These are phyloP conservation scores for Neonectria magnoliae DNA, from an alignment of 2,329 filamentous ascomycete genomes.

Conservation along the genomic window DNA sequence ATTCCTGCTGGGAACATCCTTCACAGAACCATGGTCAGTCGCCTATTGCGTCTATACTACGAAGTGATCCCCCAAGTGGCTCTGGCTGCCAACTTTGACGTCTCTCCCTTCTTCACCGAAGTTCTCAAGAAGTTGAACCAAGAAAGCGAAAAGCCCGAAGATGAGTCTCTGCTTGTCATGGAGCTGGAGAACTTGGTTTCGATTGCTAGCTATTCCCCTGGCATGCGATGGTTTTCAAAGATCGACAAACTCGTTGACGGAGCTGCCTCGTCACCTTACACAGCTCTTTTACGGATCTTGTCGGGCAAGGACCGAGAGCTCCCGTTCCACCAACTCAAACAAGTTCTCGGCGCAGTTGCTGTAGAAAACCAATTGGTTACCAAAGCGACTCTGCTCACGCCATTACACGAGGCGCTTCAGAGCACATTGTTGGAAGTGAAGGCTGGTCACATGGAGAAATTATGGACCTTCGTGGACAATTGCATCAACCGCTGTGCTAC, in stretches of 20 bases:
- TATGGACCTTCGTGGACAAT: slow-evolving; percentile 84
- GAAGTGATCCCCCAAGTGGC: slow-evolving; percentile 82
- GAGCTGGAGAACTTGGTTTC: slow-evolving; percentile 84
- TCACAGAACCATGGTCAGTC: slow-evolving; percentile 81
- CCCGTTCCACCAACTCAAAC: slow-evolving; percentile 57
- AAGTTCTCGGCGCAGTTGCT: slow-evolving; percentile 69
- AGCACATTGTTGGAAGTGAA: slow-evolving; percentile 32
- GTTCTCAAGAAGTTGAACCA: slow-evolving; percentile 71
- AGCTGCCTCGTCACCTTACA: slow-evolving; percentile 68
- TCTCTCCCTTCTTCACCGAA: slow-evolving; percentile 78
- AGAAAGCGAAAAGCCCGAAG: slow-evolving; percentile 58
- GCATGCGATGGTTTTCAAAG: slow-evolving; percentile 92
- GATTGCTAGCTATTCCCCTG: slow-evolving; percentile 82
- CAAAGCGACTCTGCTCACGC: slow-evolving; percentile 57
- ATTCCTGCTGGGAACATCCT: slow-evolving; percentile 75
- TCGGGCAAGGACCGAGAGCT: slow-evolving; percentile 45
- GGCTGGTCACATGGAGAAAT: slow-evolving; percentile 46
- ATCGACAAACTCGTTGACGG: slow-evolving; percentile 65
- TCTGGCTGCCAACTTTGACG: slow-evolving; percentile 86
- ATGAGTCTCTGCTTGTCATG: slow-evolving; percentile 68
- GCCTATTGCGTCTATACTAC: slow-evolving; percentile 85
- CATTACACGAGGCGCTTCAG: slow-evolving; percentile 53
- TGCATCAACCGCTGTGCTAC: slow-evolving; percentile 79
- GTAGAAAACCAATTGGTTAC: slow-evolving; percentile 75
- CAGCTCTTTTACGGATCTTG: slow-evolving; percentile 68